phyloP scores from a whole-genome alignment of 1,284 basidiomycete genomes.

The Bjerkandera adusta region DNA sequence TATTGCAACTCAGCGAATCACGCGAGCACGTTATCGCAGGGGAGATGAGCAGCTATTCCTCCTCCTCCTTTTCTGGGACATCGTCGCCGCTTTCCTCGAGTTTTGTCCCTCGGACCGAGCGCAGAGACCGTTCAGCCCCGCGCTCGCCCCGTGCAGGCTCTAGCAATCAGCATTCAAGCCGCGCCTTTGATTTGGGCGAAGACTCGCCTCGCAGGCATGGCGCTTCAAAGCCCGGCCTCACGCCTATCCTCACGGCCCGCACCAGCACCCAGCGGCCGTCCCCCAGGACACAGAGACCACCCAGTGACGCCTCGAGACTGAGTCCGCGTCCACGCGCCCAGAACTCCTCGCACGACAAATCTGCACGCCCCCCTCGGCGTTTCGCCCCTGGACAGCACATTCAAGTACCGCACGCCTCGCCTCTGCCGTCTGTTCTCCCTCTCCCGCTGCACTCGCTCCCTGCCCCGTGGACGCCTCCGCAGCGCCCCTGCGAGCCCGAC shows the following conservation, averaged over 20 bases:
- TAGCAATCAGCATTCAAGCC: slow-evolving; percentile 18
- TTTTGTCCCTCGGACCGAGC: slow-evolving; percentile 20
- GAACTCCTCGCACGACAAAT: slow-evolving; percentile 19
- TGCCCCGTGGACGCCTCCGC: slow-evolving; percentile 3
- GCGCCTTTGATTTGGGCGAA: slow-evolving; percentile 16
- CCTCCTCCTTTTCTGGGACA: slow-evolving; percentile 24
- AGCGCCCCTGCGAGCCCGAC: slow-evolving; percentile 3
- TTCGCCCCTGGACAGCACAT: slow-evolving; percentile 17
- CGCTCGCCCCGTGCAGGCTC: slow-evolving; percentile 18
- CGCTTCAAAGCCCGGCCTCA: slow-evolving; percentile 11
- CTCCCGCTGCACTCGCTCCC: slow-evolving; percentile 7
- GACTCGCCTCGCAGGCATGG: slow-evolving; percentile 17
- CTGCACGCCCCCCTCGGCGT: slow-evolving; percentile 17
- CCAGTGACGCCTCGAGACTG: slow-evolving; percentile 20
- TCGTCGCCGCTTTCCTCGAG: slow-evolving; percentile 16
- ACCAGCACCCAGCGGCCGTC: slow-evolving; percentile 16
- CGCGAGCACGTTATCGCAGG: slow-evolving; percentile 19
- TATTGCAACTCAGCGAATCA: slow-evolving; percentile 29
- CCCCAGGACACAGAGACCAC: slow-evolving; percentile 26
- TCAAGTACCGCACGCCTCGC: slow-evolving; percentile 24
- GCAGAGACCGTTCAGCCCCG: slow-evolving; percentile 15
- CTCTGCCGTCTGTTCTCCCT: slow-evolving; percentile 13
- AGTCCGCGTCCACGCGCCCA: slow-evolving; percentile 20
- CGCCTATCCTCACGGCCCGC: slow-evolving; percentile 15
- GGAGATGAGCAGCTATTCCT: slow-evolving; percentile 28